Conservation (phyloP, 163 green algal genomes). For the Chloromonas sp. region DNA sequence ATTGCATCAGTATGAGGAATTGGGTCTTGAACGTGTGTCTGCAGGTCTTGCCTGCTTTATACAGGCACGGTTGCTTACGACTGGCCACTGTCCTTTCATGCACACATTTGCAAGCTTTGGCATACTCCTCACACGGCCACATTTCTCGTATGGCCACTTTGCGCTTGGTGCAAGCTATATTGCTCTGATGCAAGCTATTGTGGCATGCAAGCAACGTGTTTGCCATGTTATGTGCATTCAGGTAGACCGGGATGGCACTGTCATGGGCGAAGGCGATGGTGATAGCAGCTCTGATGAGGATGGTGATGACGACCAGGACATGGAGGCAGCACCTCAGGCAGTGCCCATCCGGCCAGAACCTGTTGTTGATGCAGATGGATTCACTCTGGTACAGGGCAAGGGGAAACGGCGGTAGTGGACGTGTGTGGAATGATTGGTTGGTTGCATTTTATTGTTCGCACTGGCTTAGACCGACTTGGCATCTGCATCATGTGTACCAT, state of each 20-base stretch:
- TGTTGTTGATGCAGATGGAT: slow-evolving; percentile 65
- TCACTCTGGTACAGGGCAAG: slow-evolving; percentile 50
- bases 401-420: background rate
- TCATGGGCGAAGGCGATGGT: slow-evolving; percentile 41
- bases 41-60: background rate
- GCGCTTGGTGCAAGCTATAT: too few species aligned
- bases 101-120: too few species aligned
- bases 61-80: background rate
- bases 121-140: too few species aligned
- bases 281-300: slow-evolving; percentile 24
- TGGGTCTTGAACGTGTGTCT: background rate
- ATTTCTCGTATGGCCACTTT: too few species aligned
- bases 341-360: slow-evolving; percentile 22
- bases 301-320: slow-evolving; percentile 30
- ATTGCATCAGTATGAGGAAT: background rate
- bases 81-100: too few species aligned
- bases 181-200: too few species aligned
- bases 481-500: too few species aligned
- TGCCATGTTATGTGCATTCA: slow-evolving; percentile 7
- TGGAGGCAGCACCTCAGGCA: slow-evolving; percentile 21
- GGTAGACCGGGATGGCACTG: slow-evolving; percentile 56
- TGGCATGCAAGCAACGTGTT: too few species aligned
- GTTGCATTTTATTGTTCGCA: too few species aligned
- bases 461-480: too few species aligned
- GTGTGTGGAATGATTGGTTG: too few species aligned